These are phyloP conservation scores for Batrachochytrium dendrobatidis DNA, from an alignment of 371 early-diverging fungal species.

Conservation along the genomic window DNA sequence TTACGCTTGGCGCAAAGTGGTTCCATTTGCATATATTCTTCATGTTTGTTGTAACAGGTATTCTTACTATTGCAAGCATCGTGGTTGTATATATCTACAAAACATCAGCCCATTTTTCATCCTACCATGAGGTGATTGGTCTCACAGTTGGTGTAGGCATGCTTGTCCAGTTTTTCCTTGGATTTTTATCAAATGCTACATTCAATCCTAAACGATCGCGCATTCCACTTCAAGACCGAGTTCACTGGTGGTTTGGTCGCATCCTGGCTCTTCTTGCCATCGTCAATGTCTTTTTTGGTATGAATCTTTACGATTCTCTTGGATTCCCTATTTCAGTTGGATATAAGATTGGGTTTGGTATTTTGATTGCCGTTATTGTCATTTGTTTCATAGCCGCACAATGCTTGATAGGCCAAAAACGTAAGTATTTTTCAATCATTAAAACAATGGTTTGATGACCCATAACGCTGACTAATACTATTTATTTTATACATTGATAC, in stretches of 20 bases:
- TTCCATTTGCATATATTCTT: constrained; percentile 30
- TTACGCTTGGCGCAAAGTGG: constrained; percentile 32
- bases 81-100: no score
- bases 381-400: no score
- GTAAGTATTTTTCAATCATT: no score
- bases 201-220: constrained; percentile 18
- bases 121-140: constrained; percentile 15
- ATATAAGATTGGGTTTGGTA: background rate
- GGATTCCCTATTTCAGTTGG: background rate
- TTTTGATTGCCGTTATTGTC: background rate
- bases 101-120: no score
- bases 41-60: no score
- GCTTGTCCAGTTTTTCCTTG: constrained; percentile 24
- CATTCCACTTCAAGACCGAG: constrained; percentile 29
- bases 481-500: no score
- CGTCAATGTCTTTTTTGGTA: constrained; percentile 1
- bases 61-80: no score
- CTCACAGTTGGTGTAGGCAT: constrained; percentile 16
- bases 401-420: no score
- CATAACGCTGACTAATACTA: no score
- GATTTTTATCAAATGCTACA: constrained; percentile 22
- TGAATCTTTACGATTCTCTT: background rate
- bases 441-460: no score
- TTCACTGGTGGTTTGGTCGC: constrained; percentile 40
- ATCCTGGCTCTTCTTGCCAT: background rate